phyloP scores from a whole-genome alignment of 2,329 filamentous ascomycete species.

The Alternaria sp. region DNA sequence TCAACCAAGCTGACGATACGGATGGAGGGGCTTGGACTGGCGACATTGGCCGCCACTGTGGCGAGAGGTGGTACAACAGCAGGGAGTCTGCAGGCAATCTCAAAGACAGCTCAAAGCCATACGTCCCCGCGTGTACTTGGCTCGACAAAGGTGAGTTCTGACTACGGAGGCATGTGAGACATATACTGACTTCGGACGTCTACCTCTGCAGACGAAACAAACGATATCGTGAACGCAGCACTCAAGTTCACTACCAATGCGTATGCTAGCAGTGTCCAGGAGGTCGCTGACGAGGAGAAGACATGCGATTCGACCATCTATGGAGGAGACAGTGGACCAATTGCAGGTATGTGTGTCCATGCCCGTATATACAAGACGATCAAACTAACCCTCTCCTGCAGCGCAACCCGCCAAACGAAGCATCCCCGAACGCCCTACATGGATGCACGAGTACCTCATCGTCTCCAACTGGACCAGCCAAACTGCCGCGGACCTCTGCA shows the following conservation, averaged over 20 bases:
- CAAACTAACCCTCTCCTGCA: not conserved
- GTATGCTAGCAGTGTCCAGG: conserved; percentile 9
- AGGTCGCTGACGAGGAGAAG: not conserved
- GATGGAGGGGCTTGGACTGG: conserved; percentile 15
- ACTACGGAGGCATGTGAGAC: too few relatives aligned
- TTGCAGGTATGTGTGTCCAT: not conserved
- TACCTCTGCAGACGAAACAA: conserved; percentile 8
- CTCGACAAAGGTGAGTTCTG: conserved; percentile 3
- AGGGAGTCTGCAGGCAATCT: conserved; percentile 3
- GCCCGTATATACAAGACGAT: too few relatives aligned
- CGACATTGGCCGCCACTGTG: conserved; percentile 12
- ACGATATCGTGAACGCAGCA: conserved; percentile 6
- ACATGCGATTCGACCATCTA: conserved; percentile 6
- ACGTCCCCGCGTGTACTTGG: conserved; percentile 18
- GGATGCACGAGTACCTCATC: not conserved
- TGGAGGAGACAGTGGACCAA: conserved; percentile 2
- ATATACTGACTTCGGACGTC: too few relatives aligned
- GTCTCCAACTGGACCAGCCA: not conserved
- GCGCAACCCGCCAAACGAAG: not conserved
- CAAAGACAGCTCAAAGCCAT: not conserved
- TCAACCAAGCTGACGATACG: conserved; percentile 6
- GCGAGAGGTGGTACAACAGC: conserved; percentile 12
- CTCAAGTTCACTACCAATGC: conserved; percentile 11
- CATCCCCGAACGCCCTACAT: not conserved
- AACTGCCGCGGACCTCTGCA: not conserved